Evolutionary conservation across 2,329 filamentous ascomycete species (phyloP).

Genomic region (Colletotrichum echinochloae): DNA sequence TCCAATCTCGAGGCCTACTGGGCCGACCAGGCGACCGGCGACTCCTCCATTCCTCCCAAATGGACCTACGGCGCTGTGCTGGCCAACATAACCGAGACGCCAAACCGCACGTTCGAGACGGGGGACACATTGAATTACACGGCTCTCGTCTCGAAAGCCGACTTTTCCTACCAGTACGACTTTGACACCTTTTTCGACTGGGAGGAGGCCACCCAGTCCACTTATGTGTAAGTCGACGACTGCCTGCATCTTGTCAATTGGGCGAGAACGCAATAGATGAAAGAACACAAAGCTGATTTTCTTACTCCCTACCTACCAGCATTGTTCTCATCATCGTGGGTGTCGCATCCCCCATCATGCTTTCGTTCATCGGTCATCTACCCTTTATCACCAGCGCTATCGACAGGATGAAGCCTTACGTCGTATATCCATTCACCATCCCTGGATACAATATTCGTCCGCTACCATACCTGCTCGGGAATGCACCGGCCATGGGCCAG

Average conservation of each 20-base stretch:
- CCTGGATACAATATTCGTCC: slow-evolving; percentile 38
- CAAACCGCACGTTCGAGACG: neutral
- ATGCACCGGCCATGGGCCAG: slow-evolving; percentile 52
- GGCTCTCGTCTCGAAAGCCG: slow-evolving; percentile 46
- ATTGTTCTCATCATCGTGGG: no score
- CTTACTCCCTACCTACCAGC: neutral
- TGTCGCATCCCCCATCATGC: no score
- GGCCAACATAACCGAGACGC: neutral
- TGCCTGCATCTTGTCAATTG: neutral
- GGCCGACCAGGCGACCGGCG: slow-evolving; percentile 47
- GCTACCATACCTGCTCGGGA: slow-evolving; percentile 50
- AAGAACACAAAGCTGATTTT: neutral
- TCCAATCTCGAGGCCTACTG: slow-evolving; percentile 47
- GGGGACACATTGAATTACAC: slow-evolving; percentile 47
- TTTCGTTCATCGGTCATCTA: no score
- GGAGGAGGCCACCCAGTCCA: slow-evolving; percentile 52
- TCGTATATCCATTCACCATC: slow-evolving; percentile 24
- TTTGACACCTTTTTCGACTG: slow-evolving; percentile 63
- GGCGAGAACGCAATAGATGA: neutral
- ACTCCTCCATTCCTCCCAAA: slow-evolving; percentile 41
- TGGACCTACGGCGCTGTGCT: slow-evolving; percentile 45
- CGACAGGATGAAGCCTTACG: slow-evolving; percentile 42
- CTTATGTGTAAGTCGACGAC: slow-evolving; percentile 30
- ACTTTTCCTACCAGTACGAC: slow-evolving; percentile 59
- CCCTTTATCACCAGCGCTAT: no score